Conservation (phyloP, 164 flowering plant species). For the Magnolia sinica region DNA sequence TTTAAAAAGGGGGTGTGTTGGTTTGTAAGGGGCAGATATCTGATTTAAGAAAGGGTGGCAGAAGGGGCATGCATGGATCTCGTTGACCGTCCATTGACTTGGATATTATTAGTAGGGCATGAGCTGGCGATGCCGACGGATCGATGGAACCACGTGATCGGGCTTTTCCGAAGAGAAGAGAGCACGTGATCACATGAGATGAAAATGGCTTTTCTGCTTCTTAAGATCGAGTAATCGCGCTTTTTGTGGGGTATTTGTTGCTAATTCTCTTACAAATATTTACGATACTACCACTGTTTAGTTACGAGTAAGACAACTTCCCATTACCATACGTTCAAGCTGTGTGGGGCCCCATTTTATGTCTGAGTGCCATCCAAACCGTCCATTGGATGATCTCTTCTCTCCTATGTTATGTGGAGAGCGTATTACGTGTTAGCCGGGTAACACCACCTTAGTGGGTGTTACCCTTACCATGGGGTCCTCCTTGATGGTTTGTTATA, state of each 20-base stretch:
- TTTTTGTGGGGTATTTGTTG: neutral
- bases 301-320: too few species aligned
- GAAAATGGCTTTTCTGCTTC: neutral
- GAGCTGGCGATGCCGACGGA: constrained; percentile 43
- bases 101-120: constrained; percentile 25
- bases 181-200: constrained; percentile 14
- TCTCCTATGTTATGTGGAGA: too few species aligned
- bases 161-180: neutral
- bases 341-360: too few species aligned
- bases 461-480: too few species aligned
- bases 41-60: constrained; percentile 1
- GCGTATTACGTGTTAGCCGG: too few species aligned
- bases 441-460: too few species aligned
- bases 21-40: constrained; percentile 3
- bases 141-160: constrained; percentile 36
- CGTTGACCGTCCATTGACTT: constrained; percentile 36
- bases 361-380: too few species aligned
- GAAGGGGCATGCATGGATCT: constrained; percentile 17
- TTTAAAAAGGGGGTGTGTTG: neutral
- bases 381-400: too few species aligned
- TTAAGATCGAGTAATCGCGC: neutral
- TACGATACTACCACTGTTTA: too few species aligned
- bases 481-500: too few species aligned
- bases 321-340: too few species aligned
- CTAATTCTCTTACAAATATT: neutral